Conservation (phyloP, 257 asterid genomes). For the Solanum arcanum region DNA sequence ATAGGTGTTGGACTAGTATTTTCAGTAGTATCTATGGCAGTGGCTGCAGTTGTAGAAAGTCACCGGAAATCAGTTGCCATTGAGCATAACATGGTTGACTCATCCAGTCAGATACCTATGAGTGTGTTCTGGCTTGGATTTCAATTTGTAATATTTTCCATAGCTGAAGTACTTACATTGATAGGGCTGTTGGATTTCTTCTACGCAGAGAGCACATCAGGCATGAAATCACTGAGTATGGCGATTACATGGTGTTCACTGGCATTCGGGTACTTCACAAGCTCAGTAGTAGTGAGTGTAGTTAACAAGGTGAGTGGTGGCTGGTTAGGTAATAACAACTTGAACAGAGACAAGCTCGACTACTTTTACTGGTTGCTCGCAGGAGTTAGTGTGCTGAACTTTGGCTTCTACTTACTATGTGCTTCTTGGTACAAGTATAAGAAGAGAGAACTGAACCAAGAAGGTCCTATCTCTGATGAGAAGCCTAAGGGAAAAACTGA, state of each 20-base stretch:
- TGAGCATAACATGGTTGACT: slow-evolving; percentile 44
- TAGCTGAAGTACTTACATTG: slow-evolving; percentile 54
- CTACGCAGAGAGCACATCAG: slow-evolving; percentile 52
- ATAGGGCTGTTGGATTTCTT: slow-evolving; percentile 64
- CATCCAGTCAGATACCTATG: slow-evolving; percentile 37
- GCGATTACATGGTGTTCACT: slow-evolving; percentile 63
- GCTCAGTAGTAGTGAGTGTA: slow-evolving; percentile 56
- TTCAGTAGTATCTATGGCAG: background rate
- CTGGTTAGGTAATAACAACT: slow-evolving; percentile 51
- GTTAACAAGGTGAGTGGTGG: slow-evolving; percentile 64
- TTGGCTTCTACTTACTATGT: slow-evolving; percentile 41
- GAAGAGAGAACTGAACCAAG: slow-evolving; percentile 24
- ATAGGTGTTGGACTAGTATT: background rate
- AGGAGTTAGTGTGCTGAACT: slow-evolving; percentile 33
- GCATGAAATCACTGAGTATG: slow-evolving; percentile 57
- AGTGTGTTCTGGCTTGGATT: slow-evolving; percentile 59
- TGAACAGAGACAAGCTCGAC: slow-evolving; percentile 51
- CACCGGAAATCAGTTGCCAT: slow-evolving; percentile 28
- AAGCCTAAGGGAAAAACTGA: background rate
- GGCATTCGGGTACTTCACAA: slow-evolving; percentile 55
- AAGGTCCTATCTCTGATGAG: background rate
- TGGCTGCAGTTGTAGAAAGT: slow-evolving; percentile 1
- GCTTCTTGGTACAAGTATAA: slow-evolving; percentile 60
- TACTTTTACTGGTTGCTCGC: slow-evolving; percentile 55
- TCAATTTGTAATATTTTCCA: slow-evolving; percentile 42